Conservation (phyloP, 2,329 filamentous ascomycete genomes). For the Calonectria leucothoes region DNA sequence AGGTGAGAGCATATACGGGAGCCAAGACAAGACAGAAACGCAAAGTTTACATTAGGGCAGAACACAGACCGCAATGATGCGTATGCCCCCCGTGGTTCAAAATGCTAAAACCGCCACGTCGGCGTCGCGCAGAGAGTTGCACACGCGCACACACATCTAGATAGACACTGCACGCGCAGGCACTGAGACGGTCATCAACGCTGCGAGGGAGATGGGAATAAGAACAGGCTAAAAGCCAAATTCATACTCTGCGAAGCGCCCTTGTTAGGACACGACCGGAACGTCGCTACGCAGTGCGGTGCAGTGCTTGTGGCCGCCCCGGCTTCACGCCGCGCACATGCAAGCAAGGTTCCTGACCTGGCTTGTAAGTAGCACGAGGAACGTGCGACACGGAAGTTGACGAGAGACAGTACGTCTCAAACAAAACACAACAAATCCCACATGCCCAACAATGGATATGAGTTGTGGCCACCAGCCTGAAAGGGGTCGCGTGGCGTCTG, state of each 20-base stretch:
- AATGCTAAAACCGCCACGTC: conserved; percentile 7
- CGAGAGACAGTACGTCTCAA: neutral
- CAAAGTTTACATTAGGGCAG: neutral
- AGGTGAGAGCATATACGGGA: conserved; percentile 3
- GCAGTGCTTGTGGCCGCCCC: neutral
- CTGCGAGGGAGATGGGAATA: neutral
- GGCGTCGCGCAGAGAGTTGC: conserved; percentile 1
- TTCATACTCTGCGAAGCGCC: neutral
- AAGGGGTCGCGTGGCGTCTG: neutral
- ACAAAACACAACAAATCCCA: neutral
- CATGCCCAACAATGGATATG: neutral
- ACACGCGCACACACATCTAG: neutral
- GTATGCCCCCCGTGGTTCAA: neutral
- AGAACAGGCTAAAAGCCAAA: neutral
- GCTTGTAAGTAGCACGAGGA: neutral
- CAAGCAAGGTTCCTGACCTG: conserved; percentile 18
- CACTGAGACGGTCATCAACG: neutral
- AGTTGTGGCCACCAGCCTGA: neutral
- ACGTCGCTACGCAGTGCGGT: conserved; percentile 10
- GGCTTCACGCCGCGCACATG: conserved; percentile 13
- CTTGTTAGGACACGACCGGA: conserved; percentile 1
- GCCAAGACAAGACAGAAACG: conserved; percentile 1
- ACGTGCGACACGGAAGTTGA: conserved; percentile 2
- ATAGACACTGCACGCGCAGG: neutral
- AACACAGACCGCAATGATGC: conserved; percentile 6